phyloP scores from a whole-genome alignment of 805 yeast species.

The Candida orba region DNA sequence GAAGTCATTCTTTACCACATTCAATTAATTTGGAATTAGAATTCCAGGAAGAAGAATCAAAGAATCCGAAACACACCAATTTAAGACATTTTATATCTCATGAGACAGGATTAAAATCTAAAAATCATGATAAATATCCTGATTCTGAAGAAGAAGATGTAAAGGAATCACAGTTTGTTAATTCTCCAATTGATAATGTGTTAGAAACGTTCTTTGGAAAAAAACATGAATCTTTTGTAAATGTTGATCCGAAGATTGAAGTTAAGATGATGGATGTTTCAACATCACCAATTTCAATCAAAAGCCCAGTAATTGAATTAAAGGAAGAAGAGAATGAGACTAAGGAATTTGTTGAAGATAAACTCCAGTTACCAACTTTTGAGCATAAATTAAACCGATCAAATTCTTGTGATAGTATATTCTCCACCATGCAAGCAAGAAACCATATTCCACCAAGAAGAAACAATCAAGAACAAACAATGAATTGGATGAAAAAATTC shows the following conservation, averaged over 20 bases:
- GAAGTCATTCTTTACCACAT: constrained; percentile 8
- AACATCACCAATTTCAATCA: background rate
- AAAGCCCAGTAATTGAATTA: too few relatives aligned
- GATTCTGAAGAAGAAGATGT: constrained; percentile 7
- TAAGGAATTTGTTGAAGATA: background rate
- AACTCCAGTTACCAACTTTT: constrained; percentile 12
- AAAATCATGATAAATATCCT: background rate
- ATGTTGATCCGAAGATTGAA: background rate
- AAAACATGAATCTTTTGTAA: too few relatives aligned
- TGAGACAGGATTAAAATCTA: constrained; percentile 21
- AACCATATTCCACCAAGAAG: constrained; percentile 15
- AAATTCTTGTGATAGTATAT: constrained; percentile 24
- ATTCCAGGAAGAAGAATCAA: too few relatives aligned
- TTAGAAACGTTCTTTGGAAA: background rate
- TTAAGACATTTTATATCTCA: constrained; percentile 22
- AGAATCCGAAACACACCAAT: background rate
- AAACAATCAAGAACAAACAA: constrained; percentile 19
- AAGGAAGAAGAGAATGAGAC: background rate
- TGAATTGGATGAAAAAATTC: constrained; percentile 22
- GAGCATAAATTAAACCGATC: constrained; percentile 23
- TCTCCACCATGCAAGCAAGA: constrained; percentile 19
- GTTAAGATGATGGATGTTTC: background rate
- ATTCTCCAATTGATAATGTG: constrained; percentile 6
- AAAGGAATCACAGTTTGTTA: constrained; percentile 13
- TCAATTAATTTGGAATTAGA: background rate